A percentile compares a stretch with the other conserved stretches of the same genome.
phyloP scores from a whole-genome alignment of 2,329 filamentous ascomycete genomes.

The Penicillium sp. region DNA sequence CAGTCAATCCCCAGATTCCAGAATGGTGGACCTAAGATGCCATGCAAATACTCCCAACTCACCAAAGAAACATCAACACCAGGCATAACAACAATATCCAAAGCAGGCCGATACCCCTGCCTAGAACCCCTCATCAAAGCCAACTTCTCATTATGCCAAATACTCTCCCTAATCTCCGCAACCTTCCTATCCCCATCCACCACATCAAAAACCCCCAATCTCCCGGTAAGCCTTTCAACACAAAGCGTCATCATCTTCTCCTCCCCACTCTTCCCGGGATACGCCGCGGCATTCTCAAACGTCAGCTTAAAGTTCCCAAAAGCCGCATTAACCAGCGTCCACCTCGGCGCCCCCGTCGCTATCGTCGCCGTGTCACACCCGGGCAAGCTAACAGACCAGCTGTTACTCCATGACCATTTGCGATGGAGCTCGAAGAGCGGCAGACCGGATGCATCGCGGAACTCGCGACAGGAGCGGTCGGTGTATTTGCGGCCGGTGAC shows the following conservation, averaged over 20 bases:
- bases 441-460: slow-evolving; percentile 26
- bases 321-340: slow-evolving; percentile 7
- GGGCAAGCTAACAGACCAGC: slow-evolving; percentile 17
- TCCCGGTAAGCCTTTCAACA: slow-evolving; percentile 15
- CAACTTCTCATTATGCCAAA: slow-evolving; percentile 22
- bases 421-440: slow-evolving; percentile 28
- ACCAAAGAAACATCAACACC: slow-evolving; percentile 29
- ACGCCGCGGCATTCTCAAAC: slow-evolving; percentile 15
- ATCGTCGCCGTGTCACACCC: slow-evolving; percentile 10
- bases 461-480: slow-evolving; percentile 23
- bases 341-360: slow-evolving; percentile 11
- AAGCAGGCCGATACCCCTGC: slow-evolving; percentile 22
- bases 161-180: slow-evolving; percentile 21
- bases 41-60: slow-evolving; percentile 5
- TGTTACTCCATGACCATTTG: slow-evolving; percentile 9
- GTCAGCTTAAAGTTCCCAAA: slow-evolving; percentile 9
- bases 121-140: slow-evolving; percentile 12
- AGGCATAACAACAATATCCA: slow-evolving; percentile 25
- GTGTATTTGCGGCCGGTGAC: slow-evolving; percentile 26
- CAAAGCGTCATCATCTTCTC: slow-evolving; percentile 14
- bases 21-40: too few relatives aligned
- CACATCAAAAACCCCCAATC: slow-evolving; percentile 19
- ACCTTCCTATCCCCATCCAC: slow-evolving; percentile 23
- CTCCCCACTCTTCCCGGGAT: slow-evolving; percentile 1
- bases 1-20: not conserved